phyloP scores from a whole-genome alignment of 148 eudicot species.

The Amaranthus cruentus region DNA sequence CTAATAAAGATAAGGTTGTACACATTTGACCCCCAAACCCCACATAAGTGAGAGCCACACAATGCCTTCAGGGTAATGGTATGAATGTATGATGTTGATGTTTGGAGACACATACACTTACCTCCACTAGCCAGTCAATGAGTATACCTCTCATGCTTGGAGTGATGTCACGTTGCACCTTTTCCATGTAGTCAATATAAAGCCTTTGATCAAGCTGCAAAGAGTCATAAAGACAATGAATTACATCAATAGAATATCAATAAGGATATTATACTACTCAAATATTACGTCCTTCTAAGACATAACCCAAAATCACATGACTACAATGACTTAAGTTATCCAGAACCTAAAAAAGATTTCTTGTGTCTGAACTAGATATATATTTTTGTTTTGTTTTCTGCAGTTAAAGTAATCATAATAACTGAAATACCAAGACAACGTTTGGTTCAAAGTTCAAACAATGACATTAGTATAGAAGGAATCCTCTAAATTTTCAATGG shows the following conservation, averaged over 20 bases:
- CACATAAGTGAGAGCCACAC: too few relatives aligned
- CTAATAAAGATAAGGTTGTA: too few relatives aligned
- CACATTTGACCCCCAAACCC: too few relatives aligned
- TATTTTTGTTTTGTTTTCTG: too few relatives aligned
- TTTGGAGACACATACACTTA: constrained; percentile 26
- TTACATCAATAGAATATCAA: background rate
- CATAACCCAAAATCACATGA: background rate
- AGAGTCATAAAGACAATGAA: constrained; percentile 15
- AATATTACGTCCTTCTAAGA: background rate
- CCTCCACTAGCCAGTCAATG: constrained; percentile 97
- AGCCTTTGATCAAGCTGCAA: constrained; percentile 66
- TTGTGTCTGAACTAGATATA: background rate
- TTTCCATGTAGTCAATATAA: constrained; percentile 61
- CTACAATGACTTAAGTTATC: background rate
- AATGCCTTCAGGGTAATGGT: too few relatives aligned
- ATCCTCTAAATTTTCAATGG: too few relatives aligned
- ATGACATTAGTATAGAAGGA: too few relatives aligned
- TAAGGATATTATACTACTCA: too few relatives aligned
- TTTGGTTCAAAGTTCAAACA: too few relatives aligned
- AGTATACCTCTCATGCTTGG: constrained; percentile 73
- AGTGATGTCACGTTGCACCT: constrained; percentile 62
- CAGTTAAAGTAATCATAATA: too few relatives aligned
- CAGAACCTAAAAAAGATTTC: background rate
- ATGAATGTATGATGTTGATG: too few relatives aligned
- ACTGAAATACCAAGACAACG: too few relatives aligned